phyloP scores from a whole-genome alignment of 208 protist genomes.

The Trypanosoma mega region DNA sequence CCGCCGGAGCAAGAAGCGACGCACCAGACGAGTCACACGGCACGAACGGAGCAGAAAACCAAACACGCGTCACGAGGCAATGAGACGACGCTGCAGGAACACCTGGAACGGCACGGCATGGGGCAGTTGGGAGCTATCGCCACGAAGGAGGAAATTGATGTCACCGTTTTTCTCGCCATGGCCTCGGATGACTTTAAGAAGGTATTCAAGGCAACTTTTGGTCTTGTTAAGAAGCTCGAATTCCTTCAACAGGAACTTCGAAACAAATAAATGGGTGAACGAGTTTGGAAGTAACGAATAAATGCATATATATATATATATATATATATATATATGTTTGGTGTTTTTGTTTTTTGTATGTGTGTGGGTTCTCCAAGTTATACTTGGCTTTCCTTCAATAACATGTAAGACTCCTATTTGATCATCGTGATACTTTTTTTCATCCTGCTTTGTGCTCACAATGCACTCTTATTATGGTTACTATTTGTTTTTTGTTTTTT shows the following conservation, averaged over 20 bases:
- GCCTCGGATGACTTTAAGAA: conserved; percentile 54
- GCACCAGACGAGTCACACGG: not conserved
- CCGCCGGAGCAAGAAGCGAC: conserved; percentile 30
- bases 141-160: conserved; percentile 74
- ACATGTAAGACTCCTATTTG: too few species aligned
- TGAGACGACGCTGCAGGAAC: conserved; percentile 36
- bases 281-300: not conserved
- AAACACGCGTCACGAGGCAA: not conserved
- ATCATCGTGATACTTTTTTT: too few species aligned
- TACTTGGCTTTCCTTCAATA: too few species aligned
- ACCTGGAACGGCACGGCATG: conserved; percentile 70
- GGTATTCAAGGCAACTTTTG: conserved; percentile 86
- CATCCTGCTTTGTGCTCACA: too few species aligned
- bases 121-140: conserved; percentile 39
- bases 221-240: conserved; percentile 71
- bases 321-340: conserved; percentile 4
- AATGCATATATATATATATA: conserved; percentile 11
- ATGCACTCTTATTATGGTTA: too few species aligned
- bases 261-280: conserved; percentile 1
- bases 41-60: not conserved
- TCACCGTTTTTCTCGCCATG: conserved; percentile 81
- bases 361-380: not conserved
- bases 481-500: too few species aligned
- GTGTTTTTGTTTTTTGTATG: not conserved
- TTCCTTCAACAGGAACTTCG: conserved; percentile 75